Percentiles rank a stretch among this genome's conserved stretches.
phyloP scores from a whole-genome alignment of 2,329 filamentous ascomycete genomes.

The Talaromyces sp. region DNA sequence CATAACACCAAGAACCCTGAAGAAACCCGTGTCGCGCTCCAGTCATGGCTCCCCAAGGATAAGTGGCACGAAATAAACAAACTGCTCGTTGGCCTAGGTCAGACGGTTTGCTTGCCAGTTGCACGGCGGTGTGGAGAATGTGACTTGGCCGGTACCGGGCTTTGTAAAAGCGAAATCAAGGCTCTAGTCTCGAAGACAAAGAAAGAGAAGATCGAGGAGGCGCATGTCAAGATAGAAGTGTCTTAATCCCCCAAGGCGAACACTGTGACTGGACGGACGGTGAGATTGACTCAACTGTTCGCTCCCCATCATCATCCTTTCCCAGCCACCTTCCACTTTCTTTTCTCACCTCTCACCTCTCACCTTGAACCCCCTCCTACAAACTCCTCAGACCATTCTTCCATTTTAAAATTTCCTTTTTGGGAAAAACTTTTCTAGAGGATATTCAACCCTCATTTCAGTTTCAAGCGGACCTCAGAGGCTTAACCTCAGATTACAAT shows the following conservation, averaged over 20 bases:
- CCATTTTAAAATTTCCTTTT: background rate
- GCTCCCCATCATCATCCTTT: background rate
- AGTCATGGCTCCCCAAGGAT: slow-evolving; percentile 77
- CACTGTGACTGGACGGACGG: background rate
- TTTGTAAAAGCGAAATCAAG: slow-evolving; percentile 69
- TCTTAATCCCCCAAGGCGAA: background rate
- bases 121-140: slow-evolving; percentile 80
- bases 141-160: slow-evolving; percentile 64
- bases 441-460: too few species aligned
- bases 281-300: background rate
- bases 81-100: slow-evolving; percentile 79
- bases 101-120: slow-evolving; percentile 77
- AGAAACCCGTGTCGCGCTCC: slow-evolving; percentile 67
- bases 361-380: background rate
- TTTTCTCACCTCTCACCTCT: background rate
- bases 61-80: slow-evolving; percentile 91
- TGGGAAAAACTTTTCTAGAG: too few species aligned
- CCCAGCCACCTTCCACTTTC: background rate
- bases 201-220: slow-evolving; percentile 29
- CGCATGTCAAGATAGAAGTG: background rate
- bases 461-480: background rate
- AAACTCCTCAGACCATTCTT: background rate
- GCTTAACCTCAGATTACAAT: background rate
- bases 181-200: slow-evolving; percentile 57
- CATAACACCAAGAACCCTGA: slow-evolving; percentile 75